Evolutionary conservation across 2,329 filamentous ascomycete genomes (phyloP).

Genomic region (Paecilomyces sp.): DNA sequence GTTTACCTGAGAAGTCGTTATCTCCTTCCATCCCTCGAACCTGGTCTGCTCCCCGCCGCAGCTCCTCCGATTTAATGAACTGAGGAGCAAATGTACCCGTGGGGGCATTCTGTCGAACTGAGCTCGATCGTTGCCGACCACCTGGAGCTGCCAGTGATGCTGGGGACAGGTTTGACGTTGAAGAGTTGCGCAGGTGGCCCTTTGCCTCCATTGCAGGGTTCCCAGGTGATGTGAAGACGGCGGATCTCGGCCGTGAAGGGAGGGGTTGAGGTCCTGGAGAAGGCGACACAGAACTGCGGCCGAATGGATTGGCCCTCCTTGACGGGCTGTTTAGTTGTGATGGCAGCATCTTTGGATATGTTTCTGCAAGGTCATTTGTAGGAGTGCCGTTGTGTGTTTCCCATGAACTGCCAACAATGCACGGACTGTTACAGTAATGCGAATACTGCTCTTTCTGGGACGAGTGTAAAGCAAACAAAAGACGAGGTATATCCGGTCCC

Average conservation of each 20-base stretch:
- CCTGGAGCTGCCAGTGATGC: constrained; percentile 34
- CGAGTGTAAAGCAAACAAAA: not conserved
- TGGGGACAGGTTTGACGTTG: constrained; percentile 52
- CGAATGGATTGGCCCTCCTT: constrained; percentile 76
- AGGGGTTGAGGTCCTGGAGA: constrained; percentile 50
- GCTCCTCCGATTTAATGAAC: constrained; percentile 86
- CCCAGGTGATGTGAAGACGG: constrained; percentile 58
- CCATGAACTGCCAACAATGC: not conserved
- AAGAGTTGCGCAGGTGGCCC: constrained; percentile 62
- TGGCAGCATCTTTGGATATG: constrained; percentile 40
- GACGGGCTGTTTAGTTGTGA: constrained; percentile 57
- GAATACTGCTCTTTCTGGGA: not conserved
- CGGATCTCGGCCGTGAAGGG: constrained; percentile 62
- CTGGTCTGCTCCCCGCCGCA: constrained; percentile 50
- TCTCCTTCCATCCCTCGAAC: constrained; percentile 81
- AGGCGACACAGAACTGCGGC: constrained; percentile 57
- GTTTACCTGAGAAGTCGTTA: constrained; percentile 96
- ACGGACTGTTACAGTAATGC: not conserved
- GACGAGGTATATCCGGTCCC: not conserved
- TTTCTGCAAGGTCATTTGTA: constrained; percentile 7
- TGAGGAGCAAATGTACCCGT: constrained; percentile 86
- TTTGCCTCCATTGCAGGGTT: constrained; percentile 30
- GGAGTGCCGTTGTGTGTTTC: not conserved
- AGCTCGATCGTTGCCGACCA: constrained; percentile 50
- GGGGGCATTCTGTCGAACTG: constrained; percentile 55